Conservation (phyloP, 2,329 filamentous ascomycete species). For the Anthostomella pinea region DNA sequence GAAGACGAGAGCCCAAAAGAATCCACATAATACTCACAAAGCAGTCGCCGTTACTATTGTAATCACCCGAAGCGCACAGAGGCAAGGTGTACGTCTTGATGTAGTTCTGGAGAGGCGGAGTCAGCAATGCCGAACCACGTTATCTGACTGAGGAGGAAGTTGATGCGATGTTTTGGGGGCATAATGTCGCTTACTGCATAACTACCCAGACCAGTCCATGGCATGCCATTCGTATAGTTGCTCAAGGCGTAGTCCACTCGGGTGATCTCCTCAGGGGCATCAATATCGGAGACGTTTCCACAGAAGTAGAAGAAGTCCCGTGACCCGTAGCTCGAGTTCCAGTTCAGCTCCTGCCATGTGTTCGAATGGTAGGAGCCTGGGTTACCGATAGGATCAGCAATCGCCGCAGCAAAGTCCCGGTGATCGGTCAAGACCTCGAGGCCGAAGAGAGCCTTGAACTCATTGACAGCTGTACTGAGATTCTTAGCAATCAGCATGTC, state of each 20-base stretch:
- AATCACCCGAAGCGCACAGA: constrained; percentile 38
- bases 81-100: constrained; percentile 44
- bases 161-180: too few species aligned
- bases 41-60: constrained; percentile 40
- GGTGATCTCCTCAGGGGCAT: constrained; percentile 41
- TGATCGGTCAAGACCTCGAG: constrained; percentile 42
- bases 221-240: constrained; percentile 46
- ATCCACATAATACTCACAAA: constrained; percentile 39
- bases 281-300: constrained; percentile 46
- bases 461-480: constrained; percentile 39
- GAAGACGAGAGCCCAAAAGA: too few species aligned
- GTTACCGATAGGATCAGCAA: constrained; percentile 35
- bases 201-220: constrained; percentile 49
- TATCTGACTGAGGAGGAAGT: too few species aligned
- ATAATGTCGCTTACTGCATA: constrained; percentile 36
- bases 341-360: constrained; percentile 55
- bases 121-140: constrained; percentile 3
- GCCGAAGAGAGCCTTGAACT: constrained; percentile 47
- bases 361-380: constrained; percentile 44
- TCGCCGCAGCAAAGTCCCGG: constrained; percentile 46
- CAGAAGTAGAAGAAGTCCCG: constrained; percentile 53
- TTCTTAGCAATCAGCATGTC: constrained; percentile 43
- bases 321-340: constrained; percentile 38
- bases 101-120: constrained; percentile 34
- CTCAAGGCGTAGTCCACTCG: constrained; percentile 44